A percentile compares a stretch with the other conserved stretches of the same genome.
phyloP scores from a whole-genome alignment of 352 stramenopile species.

The Phytophthora hibernalis region DNA sequence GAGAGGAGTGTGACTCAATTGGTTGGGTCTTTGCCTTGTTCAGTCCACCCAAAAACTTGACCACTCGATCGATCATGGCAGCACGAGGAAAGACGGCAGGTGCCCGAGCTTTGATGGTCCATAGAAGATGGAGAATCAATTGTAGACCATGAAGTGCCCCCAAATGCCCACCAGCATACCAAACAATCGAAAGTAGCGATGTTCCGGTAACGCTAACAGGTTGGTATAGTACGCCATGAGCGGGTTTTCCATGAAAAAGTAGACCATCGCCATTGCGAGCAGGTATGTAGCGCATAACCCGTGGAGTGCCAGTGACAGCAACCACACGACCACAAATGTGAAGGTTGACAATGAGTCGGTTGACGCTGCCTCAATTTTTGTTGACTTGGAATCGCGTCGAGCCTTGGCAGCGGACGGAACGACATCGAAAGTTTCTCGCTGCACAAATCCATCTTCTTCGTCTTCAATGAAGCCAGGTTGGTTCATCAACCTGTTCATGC shows the following conservation, averaged over 20 bases:
- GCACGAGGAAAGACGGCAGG: constrained; percentile 25
- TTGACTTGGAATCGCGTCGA: constrained; percentile 10
- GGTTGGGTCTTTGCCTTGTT: constrained; percentile 6
- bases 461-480: not conserved
- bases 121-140: constrained; percentile 22
- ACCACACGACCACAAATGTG: constrained; percentile 24
- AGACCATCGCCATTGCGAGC: constrained; percentile 25
- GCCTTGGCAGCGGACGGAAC: not conserved
- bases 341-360: constrained; percentile 7
- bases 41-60: not conserved
- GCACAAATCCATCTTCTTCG: constrained; percentile 16
- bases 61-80: constrained; percentile 10
- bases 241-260: constrained; percentile 48
- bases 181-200: constrained; percentile 37
- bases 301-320: constrained; percentile 25
- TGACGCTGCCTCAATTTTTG: not conserved
- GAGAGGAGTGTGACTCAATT: not conserved
- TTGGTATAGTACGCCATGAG: constrained; percentile 57
- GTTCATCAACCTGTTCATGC: too few relatives aligned
- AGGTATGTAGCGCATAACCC: constrained; percentile 30
- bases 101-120: constrained; percentile 14
- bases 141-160: constrained; percentile 24
- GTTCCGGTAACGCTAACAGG: constrained; percentile 34
- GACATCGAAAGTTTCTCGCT: constrained; percentile 5
- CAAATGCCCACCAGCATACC: constrained; percentile 32